Conservation (phyloP, 441 rosid species). For the Adansonia grandidieri region DNA sequence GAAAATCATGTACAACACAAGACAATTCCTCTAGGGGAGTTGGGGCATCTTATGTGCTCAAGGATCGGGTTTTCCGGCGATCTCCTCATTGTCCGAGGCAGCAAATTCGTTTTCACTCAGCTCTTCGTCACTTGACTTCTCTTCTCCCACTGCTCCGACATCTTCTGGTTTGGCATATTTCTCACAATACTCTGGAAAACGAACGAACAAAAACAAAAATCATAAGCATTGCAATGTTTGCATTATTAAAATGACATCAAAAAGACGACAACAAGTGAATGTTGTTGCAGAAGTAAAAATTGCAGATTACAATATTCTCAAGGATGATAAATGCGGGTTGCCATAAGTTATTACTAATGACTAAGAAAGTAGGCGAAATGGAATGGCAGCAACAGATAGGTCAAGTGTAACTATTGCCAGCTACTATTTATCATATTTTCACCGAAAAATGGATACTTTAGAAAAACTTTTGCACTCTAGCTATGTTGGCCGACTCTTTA, state of each 20-base stretch:
- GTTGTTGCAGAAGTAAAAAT: not conserved
- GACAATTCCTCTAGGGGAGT: constrained; percentile 13
- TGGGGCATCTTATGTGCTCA: constrained; percentile 27
- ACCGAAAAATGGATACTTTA: not conserved
- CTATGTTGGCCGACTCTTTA: too few species aligned
- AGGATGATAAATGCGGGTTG: not conserved
- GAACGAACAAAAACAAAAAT: not conserved
- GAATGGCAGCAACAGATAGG: not conserved
- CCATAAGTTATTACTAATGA: not conserved
- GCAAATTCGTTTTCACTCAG: constrained; percentile 77
- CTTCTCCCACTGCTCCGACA: constrained; percentile 58
- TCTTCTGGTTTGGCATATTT: constrained; percentile 85
- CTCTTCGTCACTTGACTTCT: constrained; percentile 82
- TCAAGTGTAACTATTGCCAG: not conserved
- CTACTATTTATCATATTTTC: not conserved
- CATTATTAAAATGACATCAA: not conserved
- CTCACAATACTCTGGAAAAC: constrained; percentile 69
- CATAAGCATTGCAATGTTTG: not conserved
- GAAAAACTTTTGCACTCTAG: too few species aligned
- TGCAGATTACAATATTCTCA: not conserved
- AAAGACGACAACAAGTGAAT: not conserved
- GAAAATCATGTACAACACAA: constrained; percentile 46
- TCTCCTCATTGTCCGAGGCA: constrained; percentile 72
- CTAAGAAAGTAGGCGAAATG: not conserved
- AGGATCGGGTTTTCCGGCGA: constrained; percentile 82